A percentile compares a stretch with the other conserved stretches of the same genome.
Evolutionary conservation across 164 flowering plant genomes (phyloP).

Genomic region (Dillenia suffruticosa): DNA sequence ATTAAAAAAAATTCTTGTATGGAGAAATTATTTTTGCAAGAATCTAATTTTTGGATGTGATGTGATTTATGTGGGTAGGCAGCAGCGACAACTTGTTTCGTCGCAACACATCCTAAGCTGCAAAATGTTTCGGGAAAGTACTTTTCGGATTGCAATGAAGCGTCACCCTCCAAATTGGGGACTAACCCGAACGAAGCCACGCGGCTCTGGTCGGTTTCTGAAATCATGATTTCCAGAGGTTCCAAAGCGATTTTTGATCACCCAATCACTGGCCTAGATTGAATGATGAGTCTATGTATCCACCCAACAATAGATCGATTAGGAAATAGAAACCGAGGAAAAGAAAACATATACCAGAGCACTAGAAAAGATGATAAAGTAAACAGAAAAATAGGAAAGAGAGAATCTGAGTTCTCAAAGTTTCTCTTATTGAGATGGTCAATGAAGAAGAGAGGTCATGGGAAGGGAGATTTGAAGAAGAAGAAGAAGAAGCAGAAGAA

Average conservation of each 20-base stretch:
- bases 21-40: background rate
- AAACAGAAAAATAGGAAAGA: too few relatives aligned
- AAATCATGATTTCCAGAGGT: slow-evolving; percentile 40
- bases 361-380: too few relatives aligned
- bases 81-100: slow-evolving; percentile 97
- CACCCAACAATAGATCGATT: too few relatives aligned
- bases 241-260: slow-evolving; percentile 6
- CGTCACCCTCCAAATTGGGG: slow-evolving; percentile 53
- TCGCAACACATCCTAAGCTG: slow-evolving; percentile 69
- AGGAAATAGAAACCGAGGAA: too few relatives aligned
- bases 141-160: slow-evolving; percentile 85
- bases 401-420: too few relatives aligned
- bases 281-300: too few relatives aligned
- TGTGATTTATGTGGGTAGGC: slow-evolving; percentile 36
- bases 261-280: too few relatives aligned
- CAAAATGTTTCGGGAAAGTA: slow-evolving; percentile 69
- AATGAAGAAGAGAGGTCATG: too few relatives aligned
- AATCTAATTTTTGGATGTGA: background rate
- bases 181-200: slow-evolving; percentile 50
- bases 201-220: slow-evolving; percentile 69
- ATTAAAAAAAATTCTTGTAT: background rate
- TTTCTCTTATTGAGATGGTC: too few relatives aligned
- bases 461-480: too few relatives aligned
- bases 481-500: too few relatives aligned
- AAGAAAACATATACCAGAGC: too few relatives aligned